phyloP scores from a whole-genome alignment of 768 basidiomycete species.

The Tulasnella sp. region DNA sequence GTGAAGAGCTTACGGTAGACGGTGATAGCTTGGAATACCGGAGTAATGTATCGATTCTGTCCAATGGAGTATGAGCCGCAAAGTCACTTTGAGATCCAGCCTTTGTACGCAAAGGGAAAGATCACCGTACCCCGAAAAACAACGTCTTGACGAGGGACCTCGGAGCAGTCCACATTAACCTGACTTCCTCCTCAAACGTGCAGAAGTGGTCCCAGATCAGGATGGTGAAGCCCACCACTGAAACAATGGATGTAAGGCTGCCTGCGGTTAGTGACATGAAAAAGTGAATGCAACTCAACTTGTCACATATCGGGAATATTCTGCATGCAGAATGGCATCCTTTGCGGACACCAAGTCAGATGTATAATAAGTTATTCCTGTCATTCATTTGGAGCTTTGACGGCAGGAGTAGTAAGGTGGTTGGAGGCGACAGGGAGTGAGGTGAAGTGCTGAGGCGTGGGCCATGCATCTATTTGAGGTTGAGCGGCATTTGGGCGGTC shows the following conservation, averaged over 20 bases:
- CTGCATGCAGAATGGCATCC: background rate
- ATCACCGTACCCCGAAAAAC: constrained; percentile 6
- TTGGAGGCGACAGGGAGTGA: background rate
- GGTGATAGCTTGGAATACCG: constrained; percentile 12
- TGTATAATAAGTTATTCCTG: background rate
- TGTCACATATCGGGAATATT: constrained; percentile 21
- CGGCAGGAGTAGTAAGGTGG: background rate
- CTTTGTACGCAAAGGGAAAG: background rate
- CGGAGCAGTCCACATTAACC: constrained; percentile 20
- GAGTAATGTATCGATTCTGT: constrained; percentile 17
- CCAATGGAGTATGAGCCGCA: background rate
- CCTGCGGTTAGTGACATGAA: background rate
- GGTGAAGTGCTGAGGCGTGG: background rate
- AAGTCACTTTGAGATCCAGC: background rate
- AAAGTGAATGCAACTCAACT: background rate
- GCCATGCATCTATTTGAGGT: constrained; percentile 3
- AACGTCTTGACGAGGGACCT: constrained; percentile 16
- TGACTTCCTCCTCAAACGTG: constrained; percentile 24
- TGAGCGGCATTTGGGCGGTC: constrained; percentile 8
- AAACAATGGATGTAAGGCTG: background rate
- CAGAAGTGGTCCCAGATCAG: constrained; percentile 19
- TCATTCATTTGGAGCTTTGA: background rate
- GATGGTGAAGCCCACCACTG: background rate
- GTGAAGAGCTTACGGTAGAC: background rate
- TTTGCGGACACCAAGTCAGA: background rate